Conservation (phyloP, 176 grass and related monocot genomes). For the Oryza glumipatula region DNA sequence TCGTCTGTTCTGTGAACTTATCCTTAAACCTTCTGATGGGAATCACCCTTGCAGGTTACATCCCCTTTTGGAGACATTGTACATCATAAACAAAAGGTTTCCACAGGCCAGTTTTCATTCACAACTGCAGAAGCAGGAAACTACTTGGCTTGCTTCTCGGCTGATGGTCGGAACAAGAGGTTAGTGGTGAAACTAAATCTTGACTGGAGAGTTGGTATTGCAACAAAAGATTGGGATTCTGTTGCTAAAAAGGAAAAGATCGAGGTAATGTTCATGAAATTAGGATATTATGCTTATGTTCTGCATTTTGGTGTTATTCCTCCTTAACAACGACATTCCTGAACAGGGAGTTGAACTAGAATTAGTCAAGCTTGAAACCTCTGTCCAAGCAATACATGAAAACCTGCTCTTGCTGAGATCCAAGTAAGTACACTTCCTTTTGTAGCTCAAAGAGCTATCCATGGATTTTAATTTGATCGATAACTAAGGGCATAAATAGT, state of each 20-base stretch:
- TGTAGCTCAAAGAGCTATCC: not conserved
- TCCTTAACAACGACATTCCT: constrained; percentile 18
- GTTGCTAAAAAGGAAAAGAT: constrained; percentile 75
- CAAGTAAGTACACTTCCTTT: constrained; percentile 49
- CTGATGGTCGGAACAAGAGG: constrained; percentile 54
- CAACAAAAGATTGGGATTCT: constrained; percentile 70
- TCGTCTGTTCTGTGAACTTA: not conserved
- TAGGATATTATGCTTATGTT: not conserved
- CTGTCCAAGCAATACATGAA: constrained; percentile 62
- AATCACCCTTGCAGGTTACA: constrained; percentile 56
- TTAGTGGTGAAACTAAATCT: constrained; percentile 64
- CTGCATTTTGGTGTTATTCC: not conserved
- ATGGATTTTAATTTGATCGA: constrained; percentile 3
- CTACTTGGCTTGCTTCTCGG: constrained; percentile 69
- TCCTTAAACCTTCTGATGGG: not conserved
- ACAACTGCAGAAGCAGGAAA: constrained; percentile 80
- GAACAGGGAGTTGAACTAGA: constrained; percentile 77
- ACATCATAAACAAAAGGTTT: constrained; percentile 56
- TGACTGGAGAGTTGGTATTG: constrained; percentile 86
- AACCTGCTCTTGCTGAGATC: constrained; percentile 60
- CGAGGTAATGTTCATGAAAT: constrained; percentile 52
- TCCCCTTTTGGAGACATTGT: constrained; percentile 68
- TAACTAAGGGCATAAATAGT: not conserved
- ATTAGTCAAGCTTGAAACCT: constrained; percentile 70
- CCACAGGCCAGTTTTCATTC: constrained; percentile 69